A percentile compares a stretch with the other conserved stretches of the same genome.
These are phyloP conservation scores for Trichoderma arundinaceum DNA, from an alignment of 2,329 filamentous ascomycete genomes.

Conservation along the genomic window DNA sequence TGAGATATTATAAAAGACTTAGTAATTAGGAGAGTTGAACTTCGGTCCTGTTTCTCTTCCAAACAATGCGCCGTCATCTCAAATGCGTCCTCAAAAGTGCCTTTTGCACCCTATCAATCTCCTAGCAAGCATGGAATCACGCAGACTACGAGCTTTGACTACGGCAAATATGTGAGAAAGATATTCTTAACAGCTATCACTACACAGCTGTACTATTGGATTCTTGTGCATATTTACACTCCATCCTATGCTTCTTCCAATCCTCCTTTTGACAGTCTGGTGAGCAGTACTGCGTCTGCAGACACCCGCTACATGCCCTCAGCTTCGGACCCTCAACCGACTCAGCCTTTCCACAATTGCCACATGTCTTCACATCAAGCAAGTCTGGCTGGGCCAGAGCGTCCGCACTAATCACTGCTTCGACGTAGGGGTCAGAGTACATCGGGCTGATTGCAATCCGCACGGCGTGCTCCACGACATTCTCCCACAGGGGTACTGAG, in stretches of 20 bases:
- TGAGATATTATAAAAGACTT: too few species aligned
- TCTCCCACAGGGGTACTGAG: constrained; percentile 51
- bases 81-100: too few species aligned
- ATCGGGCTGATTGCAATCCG: constrained; percentile 63
- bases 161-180: not conserved
- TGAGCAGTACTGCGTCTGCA: constrained; percentile 56
- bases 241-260: constrained; percentile 56
- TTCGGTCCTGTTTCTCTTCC: too few species aligned
- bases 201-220: not conserved
- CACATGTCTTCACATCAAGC: constrained; percentile 39
- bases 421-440: constrained; percentile 53
- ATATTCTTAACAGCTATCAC: not conserved
- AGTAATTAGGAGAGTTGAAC: too few species aligned
- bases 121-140: too few species aligned
- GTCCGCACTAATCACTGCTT: constrained; percentile 46
- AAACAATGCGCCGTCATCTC: too few species aligned
- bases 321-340: constrained; percentile 42
- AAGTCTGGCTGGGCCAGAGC: too few species aligned
- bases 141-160: too few species aligned
- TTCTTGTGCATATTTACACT: constrained; percentile 1
- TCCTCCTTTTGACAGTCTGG: constrained; percentile 58
- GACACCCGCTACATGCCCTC: constrained; percentile 54
- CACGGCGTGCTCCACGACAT: constrained; percentile 52
- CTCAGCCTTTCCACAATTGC: constrained; percentile 46
- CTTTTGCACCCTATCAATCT: too few species aligned